A percentile compares a stretch with the other conserved stretches of the same genome.
phyloP scores from a whole-genome alignment of 805 yeast species.

The Teunomyces barrocoloradensis region DNA sequence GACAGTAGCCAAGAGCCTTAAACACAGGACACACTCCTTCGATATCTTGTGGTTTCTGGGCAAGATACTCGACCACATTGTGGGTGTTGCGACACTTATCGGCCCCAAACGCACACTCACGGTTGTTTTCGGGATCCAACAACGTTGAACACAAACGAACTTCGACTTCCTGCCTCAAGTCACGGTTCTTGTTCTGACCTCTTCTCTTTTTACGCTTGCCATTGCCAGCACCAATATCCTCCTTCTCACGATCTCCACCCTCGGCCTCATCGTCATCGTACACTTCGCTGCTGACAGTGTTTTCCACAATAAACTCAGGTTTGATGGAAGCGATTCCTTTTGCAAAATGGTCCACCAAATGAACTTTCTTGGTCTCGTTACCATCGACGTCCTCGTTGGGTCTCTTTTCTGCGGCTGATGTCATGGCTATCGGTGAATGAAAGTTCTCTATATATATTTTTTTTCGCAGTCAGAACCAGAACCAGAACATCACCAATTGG shows the following conservation, averaged over 20 bases:
- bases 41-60: conserved; percentile 66
- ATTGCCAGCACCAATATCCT: conserved; percentile 28
- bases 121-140: conserved; percentile 50
- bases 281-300: conserved; percentile 41
- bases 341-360: conserved; percentile 21
- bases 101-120: conserved; percentile 61
- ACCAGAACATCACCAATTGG: not conserved
- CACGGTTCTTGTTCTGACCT: conserved; percentile 85
- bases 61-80: conserved; percentile 63
- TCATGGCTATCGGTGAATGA: not conserved
- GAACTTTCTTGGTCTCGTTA: conserved; percentile 18
- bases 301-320: conserved; percentile 59
- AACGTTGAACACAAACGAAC: conserved; percentile 64
- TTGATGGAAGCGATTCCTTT: conserved; percentile 79
- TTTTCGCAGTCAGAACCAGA: not conserved
- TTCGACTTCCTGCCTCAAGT: conserved; percentile 67
- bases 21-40: conserved; percentile 84
- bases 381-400: conserved; percentile 14
- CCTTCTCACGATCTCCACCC: conserved; percentile 37
- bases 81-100: conserved; percentile 76
- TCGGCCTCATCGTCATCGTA: conserved; percentile 47
- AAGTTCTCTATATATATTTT: not conserved
- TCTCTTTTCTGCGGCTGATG: conserved; percentile 12
- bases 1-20: conserved; percentile 81
- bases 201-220: conserved; percentile 48